Percentiles rank a stretch among this genome's conserved stretches.
Conservation (phyloP, 2,329 filamentous ascomycete species). For the Neofusicoccum cordaticola region DNA sequence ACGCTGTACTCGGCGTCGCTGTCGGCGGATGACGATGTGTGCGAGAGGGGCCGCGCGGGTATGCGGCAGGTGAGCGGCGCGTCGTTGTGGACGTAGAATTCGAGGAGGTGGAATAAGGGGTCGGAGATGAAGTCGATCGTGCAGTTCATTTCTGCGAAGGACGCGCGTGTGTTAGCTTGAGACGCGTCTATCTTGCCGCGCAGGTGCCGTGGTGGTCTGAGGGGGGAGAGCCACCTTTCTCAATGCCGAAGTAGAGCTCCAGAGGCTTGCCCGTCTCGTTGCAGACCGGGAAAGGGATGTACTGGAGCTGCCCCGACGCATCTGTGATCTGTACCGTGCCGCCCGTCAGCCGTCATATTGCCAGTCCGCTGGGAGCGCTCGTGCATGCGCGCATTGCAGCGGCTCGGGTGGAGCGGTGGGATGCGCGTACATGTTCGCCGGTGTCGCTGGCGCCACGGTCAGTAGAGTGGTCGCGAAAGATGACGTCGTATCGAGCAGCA, state of each 20-base stretch:
- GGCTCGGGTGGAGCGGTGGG: background rate
- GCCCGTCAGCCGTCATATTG: background rate
- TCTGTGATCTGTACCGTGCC: slow-evolving; percentile 60
- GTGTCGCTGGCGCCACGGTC: slow-evolving; percentile 62
- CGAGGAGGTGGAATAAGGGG: slow-evolving; percentile 81
- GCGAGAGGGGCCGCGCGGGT: slow-evolving; percentile 66
- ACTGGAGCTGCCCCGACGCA: slow-evolving; percentile 77
- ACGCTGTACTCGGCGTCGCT: slow-evolving; percentile 28
- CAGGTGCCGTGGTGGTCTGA: background rate
- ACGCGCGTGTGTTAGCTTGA: background rate
- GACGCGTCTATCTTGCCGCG: background rate
- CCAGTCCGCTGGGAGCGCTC: background rate
- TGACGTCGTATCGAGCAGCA: background rate
- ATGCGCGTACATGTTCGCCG: slow-evolving; percentile 65
- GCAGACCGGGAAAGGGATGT: slow-evolving; percentile 86
- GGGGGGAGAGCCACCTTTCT: slow-evolving; percentile 43
- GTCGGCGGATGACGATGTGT: slow-evolving; percentile 15
- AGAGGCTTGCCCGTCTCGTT: slow-evolving; percentile 82
- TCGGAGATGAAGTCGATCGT: slow-evolving; percentile 75
- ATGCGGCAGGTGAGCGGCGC: slow-evolving; percentile 89
- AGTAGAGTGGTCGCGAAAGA: background rate
- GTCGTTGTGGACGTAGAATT: slow-evolving; percentile 98
- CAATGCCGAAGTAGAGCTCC: slow-evolving; percentile 80
- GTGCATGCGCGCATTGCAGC: slow-evolving; percentile 3
- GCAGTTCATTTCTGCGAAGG: slow-evolving; percentile 68